Percentiles rank a stretch among this genome's conserved stretches.
Conservation (phyloP, 164 flowering plant species). For the Vitis amurensis region DNA sequence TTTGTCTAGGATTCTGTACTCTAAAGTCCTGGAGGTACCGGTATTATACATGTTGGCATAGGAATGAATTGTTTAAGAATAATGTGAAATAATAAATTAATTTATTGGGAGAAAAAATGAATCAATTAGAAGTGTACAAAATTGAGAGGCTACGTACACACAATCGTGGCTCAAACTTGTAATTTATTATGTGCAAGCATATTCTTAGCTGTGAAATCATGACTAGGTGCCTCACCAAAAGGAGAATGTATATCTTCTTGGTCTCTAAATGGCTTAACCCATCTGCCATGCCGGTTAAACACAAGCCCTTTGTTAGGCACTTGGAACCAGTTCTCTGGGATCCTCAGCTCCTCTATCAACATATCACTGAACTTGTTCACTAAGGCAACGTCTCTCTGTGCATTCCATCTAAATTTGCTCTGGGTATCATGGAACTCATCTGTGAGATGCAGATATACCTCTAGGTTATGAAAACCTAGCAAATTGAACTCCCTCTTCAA, state of each 20-base stretch:
- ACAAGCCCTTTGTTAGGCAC: constrained; percentile 53
- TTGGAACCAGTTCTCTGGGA: constrained; percentile 52
- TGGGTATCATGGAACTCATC: constrained; percentile 37
- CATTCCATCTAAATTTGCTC: constrained; percentile 30
- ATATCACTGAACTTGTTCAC: constrained; percentile 44
- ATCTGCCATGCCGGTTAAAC: constrained; percentile 49
- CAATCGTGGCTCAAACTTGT: too few species aligned
- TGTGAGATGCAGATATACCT: constrained; percentile 56
- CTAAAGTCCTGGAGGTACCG: too few species aligned
- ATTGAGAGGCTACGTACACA: too few species aligned
- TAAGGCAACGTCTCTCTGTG: constrained; percentile 42
- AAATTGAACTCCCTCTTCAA: constrained; percentile 36
- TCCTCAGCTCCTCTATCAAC: constrained; percentile 32
- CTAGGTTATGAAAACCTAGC: constrained; percentile 47
- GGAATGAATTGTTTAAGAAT: too few species aligned
- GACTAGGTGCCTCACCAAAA: not conserved
- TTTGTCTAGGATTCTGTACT: too few species aligned
- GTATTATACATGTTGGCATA: too few species aligned
- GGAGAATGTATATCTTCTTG: constrained; percentile 60
- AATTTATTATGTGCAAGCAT: too few species aligned
- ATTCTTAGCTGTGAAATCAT: not conserved
- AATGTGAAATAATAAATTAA: too few species aligned
- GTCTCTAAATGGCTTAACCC: constrained; percentile 58
- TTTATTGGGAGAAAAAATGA: too few species aligned
- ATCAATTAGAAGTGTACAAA: too few species aligned